A percentile compares a stretch with the other conserved stretches of the same genome.
Conservation (phyloP, 257 asterid genomes). For the Cruciata laevipes region DNA sequence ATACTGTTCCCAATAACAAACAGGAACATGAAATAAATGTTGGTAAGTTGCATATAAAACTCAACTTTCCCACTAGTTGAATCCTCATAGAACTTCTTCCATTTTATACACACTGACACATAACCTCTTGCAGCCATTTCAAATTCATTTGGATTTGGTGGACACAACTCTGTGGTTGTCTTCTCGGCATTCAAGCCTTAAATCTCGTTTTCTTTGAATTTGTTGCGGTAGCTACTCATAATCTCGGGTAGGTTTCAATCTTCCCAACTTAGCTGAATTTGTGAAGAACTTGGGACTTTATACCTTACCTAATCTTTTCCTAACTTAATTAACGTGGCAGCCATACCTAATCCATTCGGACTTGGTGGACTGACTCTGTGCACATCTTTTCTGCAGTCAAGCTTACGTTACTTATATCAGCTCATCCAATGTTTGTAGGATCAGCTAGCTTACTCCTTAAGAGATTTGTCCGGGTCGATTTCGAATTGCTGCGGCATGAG, state of each 20-base stretch:
- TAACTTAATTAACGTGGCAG: slow-evolving; percentile 31
- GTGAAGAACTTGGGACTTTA: neutral
- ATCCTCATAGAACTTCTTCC: neutral
- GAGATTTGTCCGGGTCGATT: neutral
- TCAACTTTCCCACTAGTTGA: neutral
- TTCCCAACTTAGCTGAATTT: neutral
- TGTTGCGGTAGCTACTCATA: neutral
- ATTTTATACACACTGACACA: neutral
- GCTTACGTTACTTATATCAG: slow-evolving; percentile 30
- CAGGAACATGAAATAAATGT: slow-evolving; percentile 76
- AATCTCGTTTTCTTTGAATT: slow-evolving; percentile 13
- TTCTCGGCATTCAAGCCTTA: slow-evolving; percentile 82
- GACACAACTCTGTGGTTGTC: slow-evolving; percentile 80
- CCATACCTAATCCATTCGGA: slow-evolving; percentile 75
- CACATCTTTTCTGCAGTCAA: slow-evolving; percentile 69
- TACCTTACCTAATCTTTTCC: neutral
- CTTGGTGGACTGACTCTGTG: slow-evolving; percentile 82
- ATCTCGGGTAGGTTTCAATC: neutral
- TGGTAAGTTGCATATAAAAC: slow-evolving; percentile 39
- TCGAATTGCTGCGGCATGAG: slow-evolving; percentile 6
- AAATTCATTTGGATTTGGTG: slow-evolving; percentile 88
- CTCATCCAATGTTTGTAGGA: neutral
- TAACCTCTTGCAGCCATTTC: slow-evolving; percentile 58
- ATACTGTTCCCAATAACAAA: slow-evolving; percentile 69
- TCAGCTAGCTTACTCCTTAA: neutral